phyloP scores from a whole-genome alignment of 441 rosid genomes.

The Populus hybrid region DNA sequence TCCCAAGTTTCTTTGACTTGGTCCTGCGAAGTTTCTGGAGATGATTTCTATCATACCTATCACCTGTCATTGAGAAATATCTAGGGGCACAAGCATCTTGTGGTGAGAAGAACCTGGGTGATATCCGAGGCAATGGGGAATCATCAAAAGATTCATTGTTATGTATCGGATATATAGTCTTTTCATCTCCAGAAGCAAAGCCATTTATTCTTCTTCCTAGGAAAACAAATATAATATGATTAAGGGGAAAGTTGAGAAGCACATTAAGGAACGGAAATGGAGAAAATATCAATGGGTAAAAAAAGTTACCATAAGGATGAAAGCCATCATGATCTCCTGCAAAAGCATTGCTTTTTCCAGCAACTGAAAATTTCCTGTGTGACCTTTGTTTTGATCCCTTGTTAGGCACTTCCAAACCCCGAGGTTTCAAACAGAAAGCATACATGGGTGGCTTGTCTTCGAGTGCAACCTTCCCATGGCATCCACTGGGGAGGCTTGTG shows the following conservation, averaged over 20 bases:
- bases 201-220: conserved; percentile 80
- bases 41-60: conserved; percentile 49
- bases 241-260: conserved; percentile 7
- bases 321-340: conserved; percentile 59
- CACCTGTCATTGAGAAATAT: conserved; percentile 39
- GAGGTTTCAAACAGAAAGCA: conserved; percentile 97
- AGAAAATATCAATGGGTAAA: neutral
- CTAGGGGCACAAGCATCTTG: conserved; percentile 42
- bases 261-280: neutral
- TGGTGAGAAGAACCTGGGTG: conserved; percentile 57
- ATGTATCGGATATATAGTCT: conserved; percentile 43
- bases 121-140: conserved; percentile 48
- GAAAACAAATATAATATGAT: conserved; percentile 22
- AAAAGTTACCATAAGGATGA: conserved; percentile 43
- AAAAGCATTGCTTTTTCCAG: conserved; percentile 45
- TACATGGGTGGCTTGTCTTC: conserved; percentile 83
- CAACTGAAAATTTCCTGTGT: conserved; percentile 62
- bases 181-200: conserved; percentile 67
- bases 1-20: conserved; percentile 46
- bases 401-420: conserved; percentile 90
- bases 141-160: conserved; percentile 55
- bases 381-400: conserved; percentile 89
- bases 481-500: conserved; percentile 39
- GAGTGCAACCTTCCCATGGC: conserved; percentile 44
- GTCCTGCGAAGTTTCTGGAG: conserved; percentile 46